These are phyloP conservation scores for Microbotryomycetes sp. DNA, from an alignment of 1,284 basidiomycete species.

Conservation along the genomic window DNA sequence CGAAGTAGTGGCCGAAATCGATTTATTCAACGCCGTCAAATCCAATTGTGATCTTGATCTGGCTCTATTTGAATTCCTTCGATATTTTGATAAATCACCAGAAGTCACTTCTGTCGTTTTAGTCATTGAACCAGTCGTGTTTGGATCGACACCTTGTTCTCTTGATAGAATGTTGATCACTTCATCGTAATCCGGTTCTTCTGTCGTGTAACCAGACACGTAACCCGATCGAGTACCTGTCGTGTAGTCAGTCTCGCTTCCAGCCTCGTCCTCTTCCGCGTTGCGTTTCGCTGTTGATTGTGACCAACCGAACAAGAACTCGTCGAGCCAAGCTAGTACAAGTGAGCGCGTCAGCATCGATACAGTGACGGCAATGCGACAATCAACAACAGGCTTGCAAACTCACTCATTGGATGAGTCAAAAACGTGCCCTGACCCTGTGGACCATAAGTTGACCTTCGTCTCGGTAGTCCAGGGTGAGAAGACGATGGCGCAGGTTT, in stretches of 20 bases:
- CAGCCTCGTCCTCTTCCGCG: constrained; percentile 16
- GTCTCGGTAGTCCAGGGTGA: constrained; percentile 36
- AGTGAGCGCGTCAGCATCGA: constrained; percentile 34
- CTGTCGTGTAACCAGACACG: constrained; percentile 44
- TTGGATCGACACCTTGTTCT: constrained; percentile 14
- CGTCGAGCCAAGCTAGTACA: constrained; percentile 67
- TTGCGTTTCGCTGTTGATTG: constrained; percentile 22
- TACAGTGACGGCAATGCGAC: constrained; percentile 1
- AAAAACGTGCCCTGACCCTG: constrained; percentile 35
- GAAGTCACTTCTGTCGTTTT: constrained; percentile 8
- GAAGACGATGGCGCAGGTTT: constrained; percentile 58
- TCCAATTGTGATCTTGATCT: constrained; percentile 20
- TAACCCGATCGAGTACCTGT: constrained; percentile 43
- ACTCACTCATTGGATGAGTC: constrained; percentile 58
- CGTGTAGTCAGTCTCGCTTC: constrained; percentile 37
- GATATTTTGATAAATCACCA: background rate
- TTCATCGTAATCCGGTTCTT: constrained; percentile 49
- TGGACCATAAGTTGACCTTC: constrained; percentile 36
- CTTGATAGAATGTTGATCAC: constrained; percentile 36
- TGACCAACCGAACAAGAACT: constrained; percentile 90
- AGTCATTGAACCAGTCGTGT: background rate
- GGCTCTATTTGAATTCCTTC: constrained; percentile 13
- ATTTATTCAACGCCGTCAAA: constrained; percentile 7
- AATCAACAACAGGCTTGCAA: constrained; percentile 32
- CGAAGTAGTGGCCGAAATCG: background rate